phyloP scores from a whole-genome alignment of 495 filamentous ascomycete species.

The Eremomyces bilateralis region DNA sequence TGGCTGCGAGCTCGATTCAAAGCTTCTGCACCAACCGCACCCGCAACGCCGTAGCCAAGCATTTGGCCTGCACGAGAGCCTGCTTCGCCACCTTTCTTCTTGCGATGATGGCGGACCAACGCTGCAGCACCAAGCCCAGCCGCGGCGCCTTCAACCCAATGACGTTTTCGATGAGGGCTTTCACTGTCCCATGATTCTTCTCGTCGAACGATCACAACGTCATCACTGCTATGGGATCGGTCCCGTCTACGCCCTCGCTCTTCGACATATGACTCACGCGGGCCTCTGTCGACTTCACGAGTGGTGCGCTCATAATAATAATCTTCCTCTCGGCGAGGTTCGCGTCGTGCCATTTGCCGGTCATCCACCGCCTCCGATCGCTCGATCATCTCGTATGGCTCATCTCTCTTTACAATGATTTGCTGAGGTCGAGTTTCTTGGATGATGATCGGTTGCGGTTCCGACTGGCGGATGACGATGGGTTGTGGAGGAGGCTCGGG shows the following conservation, averaged over 20 bases:
- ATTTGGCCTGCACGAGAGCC: slow-evolving; percentile 49
- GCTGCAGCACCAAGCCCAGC: slow-evolving; percentile 60
- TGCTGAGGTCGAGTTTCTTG: slow-evolving; percentile 52
- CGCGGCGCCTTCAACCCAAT: slow-evolving; percentile 70
- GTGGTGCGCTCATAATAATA: slow-evolving; percentile 44
- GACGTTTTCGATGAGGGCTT: slow-evolving; percentile 46
- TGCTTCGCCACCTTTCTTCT: slow-evolving; percentile 32
- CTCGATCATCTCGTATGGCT: slow-evolving; percentile 48
- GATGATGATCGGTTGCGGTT: slow-evolving; percentile 42
- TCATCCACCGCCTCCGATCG: slow-evolving; percentile 34
- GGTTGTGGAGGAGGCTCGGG: slow-evolving; percentile 27
- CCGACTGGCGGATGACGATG: slow-evolving; percentile 47
- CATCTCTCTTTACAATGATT: slow-evolving; percentile 35
- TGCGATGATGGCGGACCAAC: slow-evolving; percentile 46
- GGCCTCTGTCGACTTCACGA: slow-evolving; percentile 23
- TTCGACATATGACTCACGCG: slow-evolving; percentile 10
- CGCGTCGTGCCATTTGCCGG: slow-evolving; percentile 19
- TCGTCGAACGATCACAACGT: slow-evolving; percentile 35
- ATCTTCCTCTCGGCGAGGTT: slow-evolving; percentile 21
- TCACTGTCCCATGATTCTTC: slow-evolving; percentile 25
- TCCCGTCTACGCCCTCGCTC: slow-evolving; percentile 26
- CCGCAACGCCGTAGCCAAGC: slow-evolving; percentile 58
- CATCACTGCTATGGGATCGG: slow-evolving; percentile 35
- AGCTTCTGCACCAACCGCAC: slow-evolving; percentile 62
- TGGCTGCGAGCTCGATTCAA: slow-evolving; percentile 48